Evolutionary conservation across 306 rosid species (phyloP).

Genomic region (Citrullus amarus): DNA sequence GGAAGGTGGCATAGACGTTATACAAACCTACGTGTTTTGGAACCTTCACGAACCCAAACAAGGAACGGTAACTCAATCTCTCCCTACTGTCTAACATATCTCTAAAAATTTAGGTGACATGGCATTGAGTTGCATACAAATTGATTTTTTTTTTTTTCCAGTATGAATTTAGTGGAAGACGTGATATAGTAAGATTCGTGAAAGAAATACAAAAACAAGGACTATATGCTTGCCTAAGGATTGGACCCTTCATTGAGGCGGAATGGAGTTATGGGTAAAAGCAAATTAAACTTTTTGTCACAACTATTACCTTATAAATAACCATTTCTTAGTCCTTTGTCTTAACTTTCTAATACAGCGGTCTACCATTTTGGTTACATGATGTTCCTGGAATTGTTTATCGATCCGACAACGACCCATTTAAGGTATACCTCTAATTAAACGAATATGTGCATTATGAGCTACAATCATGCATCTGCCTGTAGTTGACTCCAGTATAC

Average conservation of each 20-base stretch:
- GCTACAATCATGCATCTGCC: not conserved
- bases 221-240: conserved; percentile 56
- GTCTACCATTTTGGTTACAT: conserved; percentile 74
- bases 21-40: conserved; percentile 89
- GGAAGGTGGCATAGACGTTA: conserved; percentile 70
- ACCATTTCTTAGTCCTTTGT: not conserved
- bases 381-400: conserved; percentile 57
- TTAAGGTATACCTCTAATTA: conserved; percentile 35
- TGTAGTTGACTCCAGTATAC: not conserved
- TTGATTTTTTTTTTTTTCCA: conserved; percentile 13
- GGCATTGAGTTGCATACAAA: not conserved
- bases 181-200: conserved; percentile 49
- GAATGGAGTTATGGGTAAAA: conserved; percentile 76
- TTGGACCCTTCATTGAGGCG: conserved; percentile 84
- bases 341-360: conserved; percentile 28
- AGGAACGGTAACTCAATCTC: conserved; percentile 36
- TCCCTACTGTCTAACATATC: not conserved
- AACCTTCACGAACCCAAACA: conserved; percentile 71
- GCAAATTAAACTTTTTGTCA: not conserved
- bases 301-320: not conserved
- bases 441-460: too few relatives aligned
- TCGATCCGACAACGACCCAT: conserved; percentile 64
- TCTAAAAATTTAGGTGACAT: not conserved
- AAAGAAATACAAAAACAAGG: conserved; percentile 72
- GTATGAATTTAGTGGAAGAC: conserved; percentile 63